phyloP scores from a whole-genome alignment of 2,329 filamentous ascomycete species.

The Penicillium sp. region DNA sequence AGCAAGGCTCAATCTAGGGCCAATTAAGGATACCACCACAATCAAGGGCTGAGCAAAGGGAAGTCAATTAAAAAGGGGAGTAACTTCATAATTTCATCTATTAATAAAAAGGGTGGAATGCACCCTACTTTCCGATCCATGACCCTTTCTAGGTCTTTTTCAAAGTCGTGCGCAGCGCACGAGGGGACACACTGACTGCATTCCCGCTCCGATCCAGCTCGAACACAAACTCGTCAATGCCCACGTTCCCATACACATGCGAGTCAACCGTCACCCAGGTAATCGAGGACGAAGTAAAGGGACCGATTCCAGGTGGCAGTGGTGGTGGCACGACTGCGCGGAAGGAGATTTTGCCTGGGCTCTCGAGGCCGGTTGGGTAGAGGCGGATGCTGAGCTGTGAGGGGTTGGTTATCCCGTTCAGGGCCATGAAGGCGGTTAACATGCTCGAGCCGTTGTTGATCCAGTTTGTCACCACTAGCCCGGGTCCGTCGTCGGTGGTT shows the following conservation, averaged over 20 bases:
- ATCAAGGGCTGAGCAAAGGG: background rate
- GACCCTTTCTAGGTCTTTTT: background rate
- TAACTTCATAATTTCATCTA: background rate
- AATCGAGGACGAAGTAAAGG: constrained; percentile 11
- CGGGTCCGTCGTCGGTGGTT: constrained; percentile 17
- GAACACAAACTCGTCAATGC: constrained; percentile 21
- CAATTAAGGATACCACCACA: background rate
- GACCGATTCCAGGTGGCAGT: constrained; percentile 5
- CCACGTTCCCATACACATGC: constrained; percentile 17
- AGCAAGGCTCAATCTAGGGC: background rate
- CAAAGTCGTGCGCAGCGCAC: constrained; percentile 12
- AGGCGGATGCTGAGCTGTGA: constrained; percentile 17
- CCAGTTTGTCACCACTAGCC: constrained; percentile 18
- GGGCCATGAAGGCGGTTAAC: constrained; percentile 8
- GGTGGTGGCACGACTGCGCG: constrained; percentile 13
- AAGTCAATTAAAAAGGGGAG: background rate
- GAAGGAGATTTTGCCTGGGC: constrained; percentile 14
- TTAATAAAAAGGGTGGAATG: background rate
- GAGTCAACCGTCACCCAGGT: constrained; percentile 16
- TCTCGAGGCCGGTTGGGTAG: constrained; percentile 23
- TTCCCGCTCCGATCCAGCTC: constrained; percentile 12
- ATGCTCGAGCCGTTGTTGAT: constrained; percentile 19
- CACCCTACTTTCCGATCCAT: background rate
- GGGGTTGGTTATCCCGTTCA: constrained; percentile 5
- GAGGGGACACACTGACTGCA: constrained; percentile 12